Evolutionary conservation across 1,284 basidiomycete species (phyloP), one percentile per base, ranked within the genome.

Genomic region (Cryptococcus wingfieldii): DNA sequence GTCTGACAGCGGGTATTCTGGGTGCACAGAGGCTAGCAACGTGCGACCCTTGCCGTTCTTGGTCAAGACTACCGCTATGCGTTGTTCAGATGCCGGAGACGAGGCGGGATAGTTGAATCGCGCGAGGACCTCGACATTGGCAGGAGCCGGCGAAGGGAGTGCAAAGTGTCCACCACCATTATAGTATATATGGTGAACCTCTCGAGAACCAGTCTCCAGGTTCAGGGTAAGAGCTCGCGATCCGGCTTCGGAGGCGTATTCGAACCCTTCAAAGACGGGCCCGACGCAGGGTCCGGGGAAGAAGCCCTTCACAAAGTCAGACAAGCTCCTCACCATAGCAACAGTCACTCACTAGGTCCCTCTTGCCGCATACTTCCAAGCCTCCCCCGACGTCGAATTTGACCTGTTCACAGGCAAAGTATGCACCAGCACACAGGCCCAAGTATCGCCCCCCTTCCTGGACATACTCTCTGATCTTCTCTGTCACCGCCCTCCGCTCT

Each of bases 381-480:
- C 55, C 55, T 1, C 79, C 79, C 18, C 79, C 81, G 9, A 75
- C 60, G 59, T 83, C 81, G 69, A 83, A 83, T 51, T 72, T 74
- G 47, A 83, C 78, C 47, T 71, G 64, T 6, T 55, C 56, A 6
- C 79, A 78, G 4, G 78, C 80, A 65, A 81, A 84, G 69, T 83
- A 83, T 1, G 80, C 82, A 5, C 83, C 82, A 4, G 83, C 84
- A 53, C 84, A 86, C 23, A 90, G 79, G 6, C 83, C 84, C 7
- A 90, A 72, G 59, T 84, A 84, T 31, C 76, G 75, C 4, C 93
- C 93, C 1, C 92, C 89, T 6, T 77, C 66, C 48, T 84, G 79
- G 9, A 89, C 83, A 64, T 83, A 95, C 12, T 78, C 78, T 51
- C 80, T 80, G 50, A 94, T 83, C 5, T 80, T 74, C 31, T 46